Evolutionary conservation across 2,329 filamentous ascomycete species (phyloP).

Genomic region (Neurospora crassa): DNA sequence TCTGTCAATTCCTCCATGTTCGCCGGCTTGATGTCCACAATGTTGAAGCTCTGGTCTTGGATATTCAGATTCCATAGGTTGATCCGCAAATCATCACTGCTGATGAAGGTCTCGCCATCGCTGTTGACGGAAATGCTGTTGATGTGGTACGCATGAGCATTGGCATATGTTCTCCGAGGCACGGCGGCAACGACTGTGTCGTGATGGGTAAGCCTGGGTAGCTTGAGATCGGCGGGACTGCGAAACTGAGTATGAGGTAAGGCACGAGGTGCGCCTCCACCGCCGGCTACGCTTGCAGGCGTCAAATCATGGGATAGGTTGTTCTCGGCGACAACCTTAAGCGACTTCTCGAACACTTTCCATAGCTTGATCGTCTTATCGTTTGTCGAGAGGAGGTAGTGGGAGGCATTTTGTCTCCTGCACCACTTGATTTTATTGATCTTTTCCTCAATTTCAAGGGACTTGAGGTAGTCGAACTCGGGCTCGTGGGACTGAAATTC

Average conservation of each 20-base stretch:
- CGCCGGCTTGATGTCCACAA: conserved; percentile 98
- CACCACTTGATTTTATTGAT: conserved; percentile 99
- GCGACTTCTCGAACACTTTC: conserved; percentile 99
- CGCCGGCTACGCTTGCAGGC: conserved; percentile 60
- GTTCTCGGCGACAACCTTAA: conserved; percentile 98
- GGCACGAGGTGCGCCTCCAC: conserved; percentile 66
- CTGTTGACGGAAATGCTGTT: conserved; percentile 99
- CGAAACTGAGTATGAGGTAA: conserved; percentile 68
- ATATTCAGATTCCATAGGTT: conserved; percentile 99
- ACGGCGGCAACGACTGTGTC: conserved; percentile 97
- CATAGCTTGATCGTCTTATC: conserved; percentile 99
- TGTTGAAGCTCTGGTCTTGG: conserved; percentile 99
- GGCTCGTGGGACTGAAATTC: conserved; percentile 99
- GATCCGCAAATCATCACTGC: conserved; percentile 93
- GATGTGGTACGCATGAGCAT: conserved; percentile 98
- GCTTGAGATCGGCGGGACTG: conserved; percentile 73
- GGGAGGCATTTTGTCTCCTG: conserved; percentile 91
- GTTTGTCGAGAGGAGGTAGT: conserved; percentile 96
- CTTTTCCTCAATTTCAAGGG: conserved; percentile 98
- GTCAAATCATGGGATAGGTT: conserved; percentile 94
- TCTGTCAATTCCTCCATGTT: conserved; percentile 99
- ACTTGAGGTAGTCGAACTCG: conserved; percentile 99
- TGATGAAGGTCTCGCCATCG: conserved; percentile 98
- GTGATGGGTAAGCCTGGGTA: conserved; percentile 93
- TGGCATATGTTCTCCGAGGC: conserved; percentile 91